A percentile compares a stretch with the other conserved stretches of the same genome.
phyloP scores from a whole-genome alignment of 331 rosid genomes.

The Ulmus americana region DNA sequence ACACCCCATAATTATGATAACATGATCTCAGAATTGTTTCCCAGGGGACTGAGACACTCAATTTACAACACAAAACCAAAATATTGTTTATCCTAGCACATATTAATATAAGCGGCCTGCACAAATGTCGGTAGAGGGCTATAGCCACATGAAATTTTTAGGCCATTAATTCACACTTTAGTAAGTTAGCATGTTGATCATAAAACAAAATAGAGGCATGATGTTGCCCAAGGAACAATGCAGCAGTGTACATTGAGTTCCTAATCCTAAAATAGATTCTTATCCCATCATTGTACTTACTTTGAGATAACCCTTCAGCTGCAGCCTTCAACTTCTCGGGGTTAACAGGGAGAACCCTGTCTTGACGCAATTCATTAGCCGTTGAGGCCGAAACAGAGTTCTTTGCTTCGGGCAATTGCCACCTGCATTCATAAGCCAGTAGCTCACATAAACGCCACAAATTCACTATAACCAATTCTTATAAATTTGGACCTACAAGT shows the following conservation, averaged over 20 bases:
- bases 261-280: slow-evolving; percentile 4
- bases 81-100: no score
- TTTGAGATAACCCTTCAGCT: slow-evolving; percentile 64
- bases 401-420: slow-evolving; percentile 53
- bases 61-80: not conserved
- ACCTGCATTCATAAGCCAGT: slow-evolving; percentile 41
- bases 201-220: no score
- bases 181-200: no score
- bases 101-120: no score
- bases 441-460: not conserved
- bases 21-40: not conserved
- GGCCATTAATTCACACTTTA: no score
- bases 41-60: not conserved
- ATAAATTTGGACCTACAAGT: not conserved
- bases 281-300: slow-evolving; percentile 29
- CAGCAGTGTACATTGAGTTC: no score
- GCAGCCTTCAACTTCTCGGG: slow-evolving; percentile 88
- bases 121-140: no score
- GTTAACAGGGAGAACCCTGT: slow-evolving; percentile 38
- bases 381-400: slow-evolving; percentile 59
- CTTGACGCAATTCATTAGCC: slow-evolving; percentile 75
- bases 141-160: no score
- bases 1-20: not conserved
- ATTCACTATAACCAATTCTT: not conserved
- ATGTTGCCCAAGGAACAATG: no score